Percentiles rank a stretch among this genome's conserved stretches.
Conservation (phyloP, 768 basidiomycete genomes). For the Tephrocybe rancida region DNA sequence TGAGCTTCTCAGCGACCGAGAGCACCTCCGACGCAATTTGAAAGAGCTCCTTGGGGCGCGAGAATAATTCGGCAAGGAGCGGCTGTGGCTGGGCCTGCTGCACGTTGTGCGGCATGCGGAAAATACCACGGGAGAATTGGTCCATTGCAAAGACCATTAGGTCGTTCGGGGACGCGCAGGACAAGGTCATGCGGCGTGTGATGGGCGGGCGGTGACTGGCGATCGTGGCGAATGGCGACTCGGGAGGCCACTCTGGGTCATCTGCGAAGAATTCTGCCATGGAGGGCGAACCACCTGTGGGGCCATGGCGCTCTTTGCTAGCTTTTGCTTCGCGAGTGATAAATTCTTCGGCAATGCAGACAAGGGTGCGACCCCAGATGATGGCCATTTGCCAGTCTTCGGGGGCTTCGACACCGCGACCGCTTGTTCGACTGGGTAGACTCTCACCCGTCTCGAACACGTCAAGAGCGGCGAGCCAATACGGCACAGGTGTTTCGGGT, state of each 20-base stretch:
- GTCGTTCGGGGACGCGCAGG: constrained; percentile 45
- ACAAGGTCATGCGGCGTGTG: constrained; percentile 49
- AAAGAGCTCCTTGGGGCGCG: constrained; percentile 60
- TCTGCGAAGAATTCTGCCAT: constrained; percentile 27
- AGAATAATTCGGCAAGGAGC: constrained; percentile 38
- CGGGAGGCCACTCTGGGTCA: constrained; percentile 52
- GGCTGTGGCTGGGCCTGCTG: constrained; percentile 13
- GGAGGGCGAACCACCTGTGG: not conserved
- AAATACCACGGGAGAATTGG: constrained; percentile 69
- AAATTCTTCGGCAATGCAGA: constrained; percentile 59
- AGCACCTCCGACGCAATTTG: constrained; percentile 66
- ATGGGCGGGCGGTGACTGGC: constrained; percentile 50
- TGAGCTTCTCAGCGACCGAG: constrained; percentile 58
- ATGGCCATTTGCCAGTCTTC: constrained; percentile 75
- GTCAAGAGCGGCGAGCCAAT: constrained; percentile 72
- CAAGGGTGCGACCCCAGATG: constrained; percentile 67
- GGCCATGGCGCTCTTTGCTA: constrained; percentile 3
- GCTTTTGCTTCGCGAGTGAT: constrained; percentile 28
- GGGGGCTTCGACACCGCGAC: constrained; percentile 28
- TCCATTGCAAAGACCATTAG: constrained; percentile 65
- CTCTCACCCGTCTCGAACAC: constrained; percentile 72
- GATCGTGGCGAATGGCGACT: constrained; percentile 55
- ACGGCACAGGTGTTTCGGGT: constrained; percentile 49
- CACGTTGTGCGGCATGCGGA: constrained; percentile 65
- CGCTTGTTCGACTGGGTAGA: constrained; percentile 48